Conservation (phyloP, 164 flowering plant species). For the Saururus chinensis region DNA sequence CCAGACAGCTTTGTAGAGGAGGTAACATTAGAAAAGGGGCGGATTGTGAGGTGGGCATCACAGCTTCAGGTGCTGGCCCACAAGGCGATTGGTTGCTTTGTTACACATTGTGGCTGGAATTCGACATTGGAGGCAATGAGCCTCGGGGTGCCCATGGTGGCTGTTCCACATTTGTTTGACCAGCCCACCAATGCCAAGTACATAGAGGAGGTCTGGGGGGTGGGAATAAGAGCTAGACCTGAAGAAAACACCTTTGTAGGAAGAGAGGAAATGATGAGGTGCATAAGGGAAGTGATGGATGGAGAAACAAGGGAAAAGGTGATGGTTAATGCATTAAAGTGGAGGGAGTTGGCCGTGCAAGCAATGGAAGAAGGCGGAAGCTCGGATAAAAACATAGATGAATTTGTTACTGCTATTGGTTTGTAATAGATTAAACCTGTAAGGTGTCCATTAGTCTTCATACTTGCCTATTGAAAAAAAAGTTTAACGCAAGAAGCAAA, state of each 20-base stretch:
- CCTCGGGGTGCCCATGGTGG: slow-evolving; percentile 30
- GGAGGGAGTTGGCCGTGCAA: slow-evolving; percentile 11
- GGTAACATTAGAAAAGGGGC: slow-evolving; percentile 8
- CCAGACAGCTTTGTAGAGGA: slow-evolving; percentile 10
- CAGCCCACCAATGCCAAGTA: slow-evolving; percentile 25
- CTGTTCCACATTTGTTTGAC: slow-evolving; percentile 20
- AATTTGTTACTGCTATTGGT: slow-evolving; percentile 4
- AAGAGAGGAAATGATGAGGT: slow-evolving; percentile 10
- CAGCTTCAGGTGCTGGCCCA: slow-evolving; percentile 24
- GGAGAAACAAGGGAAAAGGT: slow-evolving; percentile 8
- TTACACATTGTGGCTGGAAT: slow-evolving; percentile 33
- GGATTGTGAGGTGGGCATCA: slow-evolving; percentile 25
- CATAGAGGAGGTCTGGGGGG: slow-evolving; percentile 16
- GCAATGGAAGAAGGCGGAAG: slow-evolving; percentile 12
- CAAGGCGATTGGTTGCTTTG: slow-evolving; percentile 23
- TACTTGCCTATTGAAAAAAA: too few relatives aligned
- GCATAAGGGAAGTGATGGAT: slow-evolving; percentile 12
- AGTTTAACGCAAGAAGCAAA: too few relatives aligned
- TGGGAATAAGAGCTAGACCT: slow-evolving; percentile 10
- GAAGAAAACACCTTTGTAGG: slow-evolving; percentile 11
- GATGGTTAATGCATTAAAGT: slow-evolving; percentile 6
- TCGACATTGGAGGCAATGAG: slow-evolving; percentile 21
- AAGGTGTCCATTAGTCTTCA: too few relatives aligned
- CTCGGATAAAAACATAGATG: slow-evolving; percentile 11
- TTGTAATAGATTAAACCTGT: too few relatives aligned